These are phyloP conservation scores for Annulohypoxylon stygium DNA, from an alignment of 495 filamentous ascomycete genomes.

Conservation along the genomic window DNA sequence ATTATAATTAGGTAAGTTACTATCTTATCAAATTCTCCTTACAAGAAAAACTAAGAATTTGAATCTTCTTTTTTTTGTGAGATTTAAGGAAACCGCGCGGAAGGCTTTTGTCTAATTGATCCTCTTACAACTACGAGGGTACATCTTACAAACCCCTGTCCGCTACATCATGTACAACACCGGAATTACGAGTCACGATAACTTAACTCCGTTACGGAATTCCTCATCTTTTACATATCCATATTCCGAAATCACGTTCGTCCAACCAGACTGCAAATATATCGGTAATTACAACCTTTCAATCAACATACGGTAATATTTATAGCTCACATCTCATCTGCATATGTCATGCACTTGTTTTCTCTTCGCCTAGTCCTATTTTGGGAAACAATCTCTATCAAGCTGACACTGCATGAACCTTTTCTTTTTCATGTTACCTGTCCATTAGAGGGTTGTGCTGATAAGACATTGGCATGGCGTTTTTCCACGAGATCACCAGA, in stretches of 20 bases:
- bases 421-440: not conserved
- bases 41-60: no score
- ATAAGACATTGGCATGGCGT: not conserved
- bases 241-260: not conserved
- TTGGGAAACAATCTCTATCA: conserved; percentile 10
- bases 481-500: not conserved
- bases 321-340: conserved; percentile 8
- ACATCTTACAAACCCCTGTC: not conserved
- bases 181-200: conserved; percentile 6
- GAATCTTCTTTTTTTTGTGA: no score
- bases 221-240: not conserved
- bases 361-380: not conserved
- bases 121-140: not conserved
- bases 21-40: not conserved
- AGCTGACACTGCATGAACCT: not conserved
- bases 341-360: conserved; percentile 1
- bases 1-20: not conserved
- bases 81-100: no score
- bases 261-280: not conserved
- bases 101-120: not conserved
- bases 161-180: not conserved
- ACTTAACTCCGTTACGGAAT: conserved; percentile 12
- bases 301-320: not conserved
- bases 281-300: not conserved
- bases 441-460: not conserved